Percentiles rank a stretch among this genome's conserved stretches.
These are phyloP conservation scores for Cardamine chenopodiifolia DNA, from an alignment of 345 rosid genomes.

Conservation along the genomic window DNA sequence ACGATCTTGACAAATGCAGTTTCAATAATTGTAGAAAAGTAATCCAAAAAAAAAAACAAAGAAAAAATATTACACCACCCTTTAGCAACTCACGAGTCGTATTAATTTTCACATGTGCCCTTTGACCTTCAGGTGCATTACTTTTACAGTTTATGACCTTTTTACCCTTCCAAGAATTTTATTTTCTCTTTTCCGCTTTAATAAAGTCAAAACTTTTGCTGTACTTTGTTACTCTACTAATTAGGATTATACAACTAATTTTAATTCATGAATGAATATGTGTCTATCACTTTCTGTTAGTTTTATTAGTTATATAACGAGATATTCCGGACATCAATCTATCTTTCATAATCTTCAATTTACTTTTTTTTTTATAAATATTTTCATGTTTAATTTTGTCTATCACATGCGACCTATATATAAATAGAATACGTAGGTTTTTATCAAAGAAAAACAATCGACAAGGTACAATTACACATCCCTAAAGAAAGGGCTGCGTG, in stretches of 20 bases:
- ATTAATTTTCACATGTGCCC: constrained; percentile 39
- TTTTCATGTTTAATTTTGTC: neutral
- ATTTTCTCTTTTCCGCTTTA: neutral
- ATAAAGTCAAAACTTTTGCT: constrained; percentile 29
- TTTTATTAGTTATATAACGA: neutral
- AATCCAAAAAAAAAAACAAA: neutral
- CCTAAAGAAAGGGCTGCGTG: neutral
- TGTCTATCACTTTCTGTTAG: neutral
- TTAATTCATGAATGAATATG: neutral
- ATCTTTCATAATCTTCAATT: neutral
- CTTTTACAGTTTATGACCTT: constrained; percentile 13
- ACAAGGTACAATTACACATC: neutral
- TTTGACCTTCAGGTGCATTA: constrained; percentile 37
- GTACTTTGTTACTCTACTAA: constrained; percentile 13
- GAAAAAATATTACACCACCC: neutral
- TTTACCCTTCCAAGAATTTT: neutral
- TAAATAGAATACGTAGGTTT: constrained; percentile 10
- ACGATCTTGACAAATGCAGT: constrained; percentile 41
- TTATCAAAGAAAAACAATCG: neutral
- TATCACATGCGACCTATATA: neutral
- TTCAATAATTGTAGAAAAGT: constrained; percentile 21
- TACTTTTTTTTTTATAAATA: neutral
- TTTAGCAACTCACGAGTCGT: constrained; percentile 34
- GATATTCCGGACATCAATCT: neutral
- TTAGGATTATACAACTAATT: neutral